Percentiles rank a stretch among this genome's conserved stretches.
phyloP scores from a whole-genome alignment of 257 asterid species.

The Przewalskia tangutica region DNA sequence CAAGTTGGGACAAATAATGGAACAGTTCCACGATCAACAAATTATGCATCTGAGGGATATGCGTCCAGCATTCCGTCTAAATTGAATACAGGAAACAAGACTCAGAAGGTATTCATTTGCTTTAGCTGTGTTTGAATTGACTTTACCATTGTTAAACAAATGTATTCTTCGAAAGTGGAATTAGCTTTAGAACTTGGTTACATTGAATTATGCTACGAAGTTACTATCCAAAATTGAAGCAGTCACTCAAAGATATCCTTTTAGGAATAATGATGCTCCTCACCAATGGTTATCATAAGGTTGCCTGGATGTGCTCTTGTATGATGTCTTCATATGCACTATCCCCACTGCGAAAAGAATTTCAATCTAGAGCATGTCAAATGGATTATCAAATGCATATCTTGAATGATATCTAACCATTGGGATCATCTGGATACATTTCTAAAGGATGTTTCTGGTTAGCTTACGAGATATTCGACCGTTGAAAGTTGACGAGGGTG shows the following conservation, averaged over 20 bases:
- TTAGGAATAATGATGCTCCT: background rate
- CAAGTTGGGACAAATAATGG: slow-evolving; percentile 24
- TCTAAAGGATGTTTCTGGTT: background rate
- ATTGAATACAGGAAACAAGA: slow-evolving; percentile 10
- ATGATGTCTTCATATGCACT: background rate
- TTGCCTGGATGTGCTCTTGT: background rate
- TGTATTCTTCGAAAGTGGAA: background rate
- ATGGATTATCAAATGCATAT: background rate
- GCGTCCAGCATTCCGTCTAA: slow-evolving; percentile 18
- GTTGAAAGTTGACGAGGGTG: background rate
- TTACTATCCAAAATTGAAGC: background rate
- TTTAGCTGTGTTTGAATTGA: background rate
- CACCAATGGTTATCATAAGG: background rate
- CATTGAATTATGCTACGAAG: background rate
- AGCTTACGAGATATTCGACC: background rate
- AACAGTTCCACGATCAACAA: slow-evolving; percentile 13
- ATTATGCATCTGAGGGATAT: slow-evolving; percentile 17
- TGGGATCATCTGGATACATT: background rate
- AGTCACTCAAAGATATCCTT: background rate
- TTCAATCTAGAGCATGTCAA: background rate
- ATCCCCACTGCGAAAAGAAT: background rate
- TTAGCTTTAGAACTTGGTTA: background rate
- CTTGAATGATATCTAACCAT: background rate
- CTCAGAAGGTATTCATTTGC: slow-evolving; percentile 16
- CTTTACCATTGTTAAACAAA: background rate